Conservation (phyloP, 2,329 filamentous ascomycete genomes). For the Aureobasidium subglaciale region DNA sequence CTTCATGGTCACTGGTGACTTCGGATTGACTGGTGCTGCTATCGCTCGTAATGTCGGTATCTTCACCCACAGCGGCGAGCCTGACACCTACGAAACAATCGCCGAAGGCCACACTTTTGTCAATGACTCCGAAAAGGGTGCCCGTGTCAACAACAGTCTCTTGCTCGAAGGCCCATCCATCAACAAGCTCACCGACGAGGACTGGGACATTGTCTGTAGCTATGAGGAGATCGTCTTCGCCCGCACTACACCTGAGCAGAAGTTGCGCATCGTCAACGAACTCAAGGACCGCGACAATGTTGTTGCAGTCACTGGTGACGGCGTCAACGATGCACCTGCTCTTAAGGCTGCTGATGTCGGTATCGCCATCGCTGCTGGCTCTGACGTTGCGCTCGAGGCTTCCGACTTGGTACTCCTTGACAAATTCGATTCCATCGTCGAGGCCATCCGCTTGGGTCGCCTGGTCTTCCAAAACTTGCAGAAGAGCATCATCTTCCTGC, state of each 20-base stretch:
- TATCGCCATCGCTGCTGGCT: conserved; percentile 31
- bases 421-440: conserved; percentile 76
- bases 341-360: conserved; percentile 40
- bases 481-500: conserved; percentile 35
- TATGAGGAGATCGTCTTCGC: conserved; percentile 47
- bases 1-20: conserved; percentile 40
- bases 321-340: conserved; percentile 41
- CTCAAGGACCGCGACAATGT: conserved; percentile 32
- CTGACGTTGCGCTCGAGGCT: conserved; percentile 45
- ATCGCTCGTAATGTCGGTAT: conserved; percentile 38
- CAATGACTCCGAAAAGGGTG: conserved; percentile 5
- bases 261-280: conserved; percentile 37
- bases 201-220: conserved; percentile 42
- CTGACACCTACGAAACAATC: conserved; percentile 26
- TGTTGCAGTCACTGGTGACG: conserved; percentile 37
- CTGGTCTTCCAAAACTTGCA: conserved; percentile 21
- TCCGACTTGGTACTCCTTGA: conserved; percentile 74
- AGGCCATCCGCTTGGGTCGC: conserved; percentile 73
- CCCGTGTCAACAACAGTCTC: conserved; percentile 14
- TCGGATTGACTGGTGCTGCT: conserved; percentile 34
- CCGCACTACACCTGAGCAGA: conserved; percentile 38
- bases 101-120: conserved; percentile 8
- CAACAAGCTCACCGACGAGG: conserved; percentile 24
- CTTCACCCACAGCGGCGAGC: conserved; percentile 22
- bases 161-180: conserved; percentile 21